Evolutionary conservation across 2,329 filamentous ascomycete genomes (phyloP).

Genomic region (Arthrobotrys pseudoclavata): DNA sequence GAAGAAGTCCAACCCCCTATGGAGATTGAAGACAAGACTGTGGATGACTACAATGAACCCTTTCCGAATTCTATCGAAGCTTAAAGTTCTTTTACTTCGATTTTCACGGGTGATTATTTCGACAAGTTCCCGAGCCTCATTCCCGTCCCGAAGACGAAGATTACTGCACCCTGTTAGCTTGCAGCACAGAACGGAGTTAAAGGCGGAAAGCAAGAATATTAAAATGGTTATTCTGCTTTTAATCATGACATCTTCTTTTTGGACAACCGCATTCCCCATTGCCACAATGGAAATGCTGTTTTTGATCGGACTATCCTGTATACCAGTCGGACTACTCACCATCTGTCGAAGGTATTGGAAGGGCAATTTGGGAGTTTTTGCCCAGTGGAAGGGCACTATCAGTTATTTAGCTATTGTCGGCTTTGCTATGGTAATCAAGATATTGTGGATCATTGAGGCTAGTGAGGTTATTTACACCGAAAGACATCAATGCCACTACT

Average conservation of each 20-base stretch:
- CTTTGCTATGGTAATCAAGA: slow-evolving; percentile 19
- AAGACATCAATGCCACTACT: not conserved
- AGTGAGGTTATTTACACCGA: slow-evolving; percentile 29
- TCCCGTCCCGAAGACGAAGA: not conserved
- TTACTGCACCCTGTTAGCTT: not conserved
- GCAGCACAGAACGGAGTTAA: not conserved
- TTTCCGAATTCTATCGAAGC: not conserved
- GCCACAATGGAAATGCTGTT: slow-evolving; percentile 13
- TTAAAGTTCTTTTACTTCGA: too few species aligned
- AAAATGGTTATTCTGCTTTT: slow-evolving; percentile 14
- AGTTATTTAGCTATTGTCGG: slow-evolving; percentile 22
- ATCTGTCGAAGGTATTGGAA: slow-evolving; percentile 8
- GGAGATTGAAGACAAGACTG: not conserved
- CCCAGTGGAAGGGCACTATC: slow-evolving; percentile 5
- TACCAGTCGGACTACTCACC: not conserved
- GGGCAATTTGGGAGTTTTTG: not conserved
- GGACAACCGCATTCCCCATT: slow-evolving; percentile 34
- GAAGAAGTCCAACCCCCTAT: too few species aligned
- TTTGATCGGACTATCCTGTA: not conserved
- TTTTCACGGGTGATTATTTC: not conserved
- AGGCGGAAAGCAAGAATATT: not conserved
- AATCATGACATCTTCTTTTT: slow-evolving; percentile 33
- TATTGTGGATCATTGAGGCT: slow-evolving; percentile 34
- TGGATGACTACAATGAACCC: not conserved
- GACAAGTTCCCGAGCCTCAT: not conserved